These are phyloP conservation scores for Cyclotella sp. DNA, from an alignment of 108 stramenopile genomes.

Conservation along the genomic window DNA sequence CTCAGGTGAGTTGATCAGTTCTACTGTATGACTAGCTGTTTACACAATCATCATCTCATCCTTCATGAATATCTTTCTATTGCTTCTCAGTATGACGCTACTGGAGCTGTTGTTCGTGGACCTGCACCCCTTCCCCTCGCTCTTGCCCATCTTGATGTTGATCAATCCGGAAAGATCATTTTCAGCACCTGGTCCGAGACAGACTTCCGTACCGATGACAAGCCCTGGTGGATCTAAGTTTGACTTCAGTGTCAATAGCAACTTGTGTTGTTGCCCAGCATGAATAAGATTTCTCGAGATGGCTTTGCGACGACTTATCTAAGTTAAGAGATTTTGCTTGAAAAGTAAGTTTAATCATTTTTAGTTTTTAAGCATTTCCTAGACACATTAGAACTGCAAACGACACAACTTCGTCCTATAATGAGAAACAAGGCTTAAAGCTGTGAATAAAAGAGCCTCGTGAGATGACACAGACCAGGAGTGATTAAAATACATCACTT, in stretches of 20 bases:
- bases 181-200: constrained; percentile 95
- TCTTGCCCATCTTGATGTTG: constrained; percentile 91
- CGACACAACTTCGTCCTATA: too few species aligned
- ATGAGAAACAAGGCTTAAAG: too few species aligned
- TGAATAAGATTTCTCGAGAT: neutral
- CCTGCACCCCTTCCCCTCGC: constrained; percentile 97
- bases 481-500: too few species aligned
- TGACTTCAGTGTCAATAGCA: constrained; percentile 1
- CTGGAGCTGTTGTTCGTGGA: constrained; percentile 96
- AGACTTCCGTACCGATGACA: constrained; percentile 95
- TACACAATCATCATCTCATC: neutral
- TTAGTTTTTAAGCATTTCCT: too few species aligned
- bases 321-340: too few species aligned
- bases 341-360: too few species aligned
- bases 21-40: neutral
- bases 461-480: too few species aligned
- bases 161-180: constrained; percentile 83
- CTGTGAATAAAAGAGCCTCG: too few species aligned
- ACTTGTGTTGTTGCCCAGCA: neutral
- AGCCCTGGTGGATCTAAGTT: constrained; percentile 95
- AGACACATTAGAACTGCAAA: too few species aligned
- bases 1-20: constrained; percentile 56
- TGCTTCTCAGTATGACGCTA: constrained; percentile 82
- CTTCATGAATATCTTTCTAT: neutral
- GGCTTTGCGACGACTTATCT: neutral